phyloP scores from a whole-genome alignment of 1,284 basidiomycete genomes.

The Rhodotorula mucilaginosa region DNA sequence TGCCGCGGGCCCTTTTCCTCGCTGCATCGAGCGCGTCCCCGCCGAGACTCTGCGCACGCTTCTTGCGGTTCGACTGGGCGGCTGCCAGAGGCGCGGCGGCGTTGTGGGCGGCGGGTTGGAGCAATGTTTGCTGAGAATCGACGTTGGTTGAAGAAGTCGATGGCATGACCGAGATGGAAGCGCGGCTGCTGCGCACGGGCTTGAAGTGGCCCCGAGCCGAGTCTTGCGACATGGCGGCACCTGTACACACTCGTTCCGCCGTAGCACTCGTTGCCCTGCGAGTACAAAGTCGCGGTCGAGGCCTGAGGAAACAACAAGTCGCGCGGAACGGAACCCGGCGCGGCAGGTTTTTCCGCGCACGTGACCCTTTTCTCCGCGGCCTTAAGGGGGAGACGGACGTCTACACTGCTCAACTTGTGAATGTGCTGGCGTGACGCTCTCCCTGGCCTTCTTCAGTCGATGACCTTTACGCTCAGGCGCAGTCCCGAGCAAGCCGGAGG shows the following conservation, averaged over 20 bases:
- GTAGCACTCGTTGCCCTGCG: neutral
- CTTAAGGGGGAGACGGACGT: too few relatives aligned
- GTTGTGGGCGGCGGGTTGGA: neutral
- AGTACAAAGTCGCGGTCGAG: neutral
- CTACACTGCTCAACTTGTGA: too few relatives aligned
- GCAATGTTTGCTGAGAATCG: constrained; percentile 18
- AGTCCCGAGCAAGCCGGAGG: too few relatives aligned
- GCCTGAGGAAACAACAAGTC: neutral
- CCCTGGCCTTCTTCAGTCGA: too few relatives aligned
- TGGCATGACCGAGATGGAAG: constrained; percentile 20
- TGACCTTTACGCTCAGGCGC: too few relatives aligned
- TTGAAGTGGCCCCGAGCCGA: constrained; percentile 10
- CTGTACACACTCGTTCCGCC: too few relatives aligned
- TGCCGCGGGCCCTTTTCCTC: constrained; percentile 15
- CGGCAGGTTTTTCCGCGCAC: neutral
- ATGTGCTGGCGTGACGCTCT: too few relatives aligned
- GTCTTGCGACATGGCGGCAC: neutral
- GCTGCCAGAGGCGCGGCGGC: neutral
- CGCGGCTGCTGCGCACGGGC: constrained; percentile 13
- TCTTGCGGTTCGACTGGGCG: constrained; percentile 23
- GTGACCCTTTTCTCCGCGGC: neutral
- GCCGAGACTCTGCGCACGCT: constrained; percentile 39
- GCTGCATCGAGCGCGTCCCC: constrained; percentile 34
- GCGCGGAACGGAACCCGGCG: too few relatives aligned
- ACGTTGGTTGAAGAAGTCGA: neutral